These are phyloP conservation scores for Russula foetens DNA, from an alignment of 768 basidiomycete genomes.

Conservation along the genomic window DNA sequence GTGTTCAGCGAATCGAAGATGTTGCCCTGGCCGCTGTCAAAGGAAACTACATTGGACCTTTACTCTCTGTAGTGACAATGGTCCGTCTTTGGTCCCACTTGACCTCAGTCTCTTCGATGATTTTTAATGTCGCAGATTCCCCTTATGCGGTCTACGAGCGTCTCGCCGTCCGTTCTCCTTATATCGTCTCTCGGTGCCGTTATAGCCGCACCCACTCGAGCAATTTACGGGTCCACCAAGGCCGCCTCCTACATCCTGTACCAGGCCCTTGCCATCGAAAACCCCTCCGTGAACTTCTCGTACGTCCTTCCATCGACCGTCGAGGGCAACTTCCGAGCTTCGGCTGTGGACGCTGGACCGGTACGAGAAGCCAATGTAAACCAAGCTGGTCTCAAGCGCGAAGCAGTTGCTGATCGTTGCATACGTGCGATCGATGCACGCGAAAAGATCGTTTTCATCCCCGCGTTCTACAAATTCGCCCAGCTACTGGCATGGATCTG, in stretches of 20 bases:
- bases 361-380: slow-evolving; percentile 42
- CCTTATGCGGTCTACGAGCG: slow-evolving; percentile 53
- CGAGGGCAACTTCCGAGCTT: slow-evolving; percentile 70
- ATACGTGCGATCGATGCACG: slow-evolving; percentile 50
- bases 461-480: slow-evolving; percentile 36
- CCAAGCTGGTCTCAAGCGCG: slow-evolving; percentile 48
- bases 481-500: slow-evolving; percentile 59
- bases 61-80: slow-evolving; percentile 61
- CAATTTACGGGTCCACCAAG: slow-evolving; percentile 81
- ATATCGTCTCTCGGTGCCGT: slow-evolving; percentile 72
- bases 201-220: slow-evolving; percentile 79
- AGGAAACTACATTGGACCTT: slow-evolving; percentile 65
- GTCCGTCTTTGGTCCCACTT: slow-evolving; percentile 34
- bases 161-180: slow-evolving; percentile 65
- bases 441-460: slow-evolving; percentile 54
- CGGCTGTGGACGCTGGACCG: slow-evolving; percentile 59
- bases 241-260: slow-evolving; percentile 69
- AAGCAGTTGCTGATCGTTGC: slow-evolving; percentile 51
- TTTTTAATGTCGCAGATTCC: slow-evolving; percentile 50
- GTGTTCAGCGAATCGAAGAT: slow-evolving; percentile 49
- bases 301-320: slow-evolving; percentile 61
- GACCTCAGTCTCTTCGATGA: neutral
- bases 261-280: slow-evolving; percentile 73
- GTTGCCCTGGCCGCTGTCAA: slow-evolving; percentile 47
- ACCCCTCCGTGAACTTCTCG: slow-evolving; percentile 58